phyloP scores from a whole-genome alignment of 345 rosid genomes.

The Rhizophora apiculata region DNA sequence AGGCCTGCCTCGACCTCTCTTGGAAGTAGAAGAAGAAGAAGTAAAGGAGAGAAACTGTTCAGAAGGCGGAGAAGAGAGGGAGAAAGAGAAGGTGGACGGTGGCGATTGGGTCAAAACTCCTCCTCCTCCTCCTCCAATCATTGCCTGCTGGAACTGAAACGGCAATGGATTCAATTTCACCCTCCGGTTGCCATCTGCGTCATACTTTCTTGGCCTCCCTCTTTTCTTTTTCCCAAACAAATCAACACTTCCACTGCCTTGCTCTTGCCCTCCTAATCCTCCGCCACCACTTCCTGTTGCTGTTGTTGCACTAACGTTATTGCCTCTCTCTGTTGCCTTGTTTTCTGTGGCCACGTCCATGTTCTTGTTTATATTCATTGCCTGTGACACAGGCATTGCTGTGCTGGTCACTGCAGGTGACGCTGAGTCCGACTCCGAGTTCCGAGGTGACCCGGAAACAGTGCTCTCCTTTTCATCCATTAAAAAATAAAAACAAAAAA shows the following conservation, averaged over 20 bases:
- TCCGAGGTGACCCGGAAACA: background rate
- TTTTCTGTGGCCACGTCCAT: background rate
- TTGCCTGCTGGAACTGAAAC: background rate
- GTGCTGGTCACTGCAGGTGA: background rate
- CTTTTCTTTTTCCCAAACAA: slow-evolving; percentile 41
- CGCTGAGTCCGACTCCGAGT: slow-evolving; percentile 3
- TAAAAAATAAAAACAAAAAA: background rate
- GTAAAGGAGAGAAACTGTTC: slow-evolving; percentile 27
- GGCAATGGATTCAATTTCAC: background rate
- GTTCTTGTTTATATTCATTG: background rate
- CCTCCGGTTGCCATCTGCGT: slow-evolving; percentile 41
- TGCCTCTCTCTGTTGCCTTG: background rate
- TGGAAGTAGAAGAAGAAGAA: slow-evolving; percentile 29
- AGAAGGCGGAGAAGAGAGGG: background rate
- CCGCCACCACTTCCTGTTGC: background rate
- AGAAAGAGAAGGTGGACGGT: slow-evolving; percentile 7
- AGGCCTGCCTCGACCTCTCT: slow-evolving; percentile 53
- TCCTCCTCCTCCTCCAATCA: background rate
- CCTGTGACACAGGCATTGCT: background rate
- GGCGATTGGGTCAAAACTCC: background rate
- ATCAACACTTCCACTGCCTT: slow-evolving; percentile 17
- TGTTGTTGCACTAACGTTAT: background rate
- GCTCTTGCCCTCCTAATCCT: background rate
- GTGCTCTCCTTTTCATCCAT: slow-evolving; percentile 7
- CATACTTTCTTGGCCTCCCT: slow-evolving; percentile 52